Evolutionary conservation across 495 filamentous ascomycete species (phyloP).

Genomic region (Tuber microsphaerosporum): DNA sequence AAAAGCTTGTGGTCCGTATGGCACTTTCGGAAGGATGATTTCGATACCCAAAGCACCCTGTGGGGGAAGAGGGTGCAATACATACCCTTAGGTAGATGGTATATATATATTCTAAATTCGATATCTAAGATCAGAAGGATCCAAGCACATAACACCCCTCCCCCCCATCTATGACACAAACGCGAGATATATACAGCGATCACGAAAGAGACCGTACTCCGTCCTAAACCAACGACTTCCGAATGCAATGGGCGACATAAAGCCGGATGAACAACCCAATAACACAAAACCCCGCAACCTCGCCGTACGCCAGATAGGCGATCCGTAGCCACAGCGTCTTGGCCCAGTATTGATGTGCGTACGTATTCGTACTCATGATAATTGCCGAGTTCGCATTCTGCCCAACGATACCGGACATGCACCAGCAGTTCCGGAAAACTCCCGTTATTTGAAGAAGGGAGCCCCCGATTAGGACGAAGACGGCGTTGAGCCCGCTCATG

Average conservation of each 20-base stretch:
- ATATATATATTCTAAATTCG: background rate
- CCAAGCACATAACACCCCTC: background rate
- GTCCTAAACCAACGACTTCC: conserved; percentile 14
- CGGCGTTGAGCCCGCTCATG: conserved; percentile 24
- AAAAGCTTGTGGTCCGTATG: background rate
- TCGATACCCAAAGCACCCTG: background rate
- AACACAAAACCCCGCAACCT: conserved; percentile 25
- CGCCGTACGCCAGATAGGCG: conserved; percentile 31
- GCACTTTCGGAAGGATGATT: background rate
- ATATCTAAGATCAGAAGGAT: background rate
- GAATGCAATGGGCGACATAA: conserved; percentile 23
- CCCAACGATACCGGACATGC: conserved; percentile 26
- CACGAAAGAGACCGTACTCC: background rate
- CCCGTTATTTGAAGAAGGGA: conserved; percentile 34
- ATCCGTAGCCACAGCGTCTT: conserved; percentile 30
- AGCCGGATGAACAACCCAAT: conserved; percentile 27
- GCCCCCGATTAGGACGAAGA: conserved; percentile 34
- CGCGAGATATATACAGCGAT: background rate
- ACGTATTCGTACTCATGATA: conserved; percentile 28
- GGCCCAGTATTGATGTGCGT: conserved; percentile 33
- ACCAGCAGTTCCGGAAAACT: conserved; percentile 34
- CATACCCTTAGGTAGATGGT: background rate
- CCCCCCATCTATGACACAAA: background rate
- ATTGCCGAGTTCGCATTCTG: conserved; percentile 19
- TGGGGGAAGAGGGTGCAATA: background rate